Percentiles rank a stretch among this genome's conserved stretches.
These are phyloP conservation scores for Colletotrichum acutatum DNA, from an alignment of 2,329 filamentous ascomycete genomes.

Conservation along the genomic window DNA sequence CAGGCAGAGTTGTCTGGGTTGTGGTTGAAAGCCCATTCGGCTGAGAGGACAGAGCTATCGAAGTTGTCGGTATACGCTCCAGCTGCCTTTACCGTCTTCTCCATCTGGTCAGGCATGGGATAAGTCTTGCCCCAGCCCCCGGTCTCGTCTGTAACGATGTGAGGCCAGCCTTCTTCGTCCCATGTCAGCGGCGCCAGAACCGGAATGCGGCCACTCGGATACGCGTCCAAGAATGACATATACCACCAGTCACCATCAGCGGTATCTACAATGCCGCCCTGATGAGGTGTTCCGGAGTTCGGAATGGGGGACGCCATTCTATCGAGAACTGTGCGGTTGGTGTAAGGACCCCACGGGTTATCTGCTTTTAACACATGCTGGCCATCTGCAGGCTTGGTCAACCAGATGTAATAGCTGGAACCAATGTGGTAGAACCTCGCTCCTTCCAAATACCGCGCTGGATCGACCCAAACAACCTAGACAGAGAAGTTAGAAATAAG, in stretches of 20 bases:
- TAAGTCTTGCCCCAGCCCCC: constrained; percentile 57
- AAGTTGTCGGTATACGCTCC: constrained; percentile 32
- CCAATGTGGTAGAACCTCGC: constrained; percentile 65
- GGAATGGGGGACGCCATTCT: constrained; percentile 41
- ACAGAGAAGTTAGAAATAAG: background rate
- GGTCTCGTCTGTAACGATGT: constrained; percentile 48
- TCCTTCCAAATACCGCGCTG: constrained; percentile 53
- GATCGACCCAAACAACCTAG: constrained; percentile 17
- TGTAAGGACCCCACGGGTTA: constrained; percentile 62
- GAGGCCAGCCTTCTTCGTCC: constrained; percentile 58
- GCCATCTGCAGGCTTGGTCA: constrained; percentile 53
- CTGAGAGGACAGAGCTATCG: constrained; percentile 49
- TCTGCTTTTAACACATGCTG: constrained; percentile 59
- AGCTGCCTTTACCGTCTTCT: constrained; percentile 22
- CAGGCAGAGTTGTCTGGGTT: constrained; percentile 64
- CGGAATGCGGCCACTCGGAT: constrained; percentile 66
- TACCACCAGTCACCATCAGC: constrained; percentile 66
- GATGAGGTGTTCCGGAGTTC: constrained; percentile 59
- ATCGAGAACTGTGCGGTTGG: constrained; percentile 52
- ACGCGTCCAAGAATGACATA: constrained; percentile 64
- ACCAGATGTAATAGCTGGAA: constrained; percentile 62
- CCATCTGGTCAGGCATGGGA: constrained; percentile 41
- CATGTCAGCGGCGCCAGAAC: constrained; percentile 64
- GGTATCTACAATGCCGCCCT: constrained; percentile 66
- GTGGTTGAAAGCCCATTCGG: constrained; percentile 70